phyloP scores from a whole-genome alignment of 192 early-diverging fungal species.

The Spinellus fusiger region DNA sequence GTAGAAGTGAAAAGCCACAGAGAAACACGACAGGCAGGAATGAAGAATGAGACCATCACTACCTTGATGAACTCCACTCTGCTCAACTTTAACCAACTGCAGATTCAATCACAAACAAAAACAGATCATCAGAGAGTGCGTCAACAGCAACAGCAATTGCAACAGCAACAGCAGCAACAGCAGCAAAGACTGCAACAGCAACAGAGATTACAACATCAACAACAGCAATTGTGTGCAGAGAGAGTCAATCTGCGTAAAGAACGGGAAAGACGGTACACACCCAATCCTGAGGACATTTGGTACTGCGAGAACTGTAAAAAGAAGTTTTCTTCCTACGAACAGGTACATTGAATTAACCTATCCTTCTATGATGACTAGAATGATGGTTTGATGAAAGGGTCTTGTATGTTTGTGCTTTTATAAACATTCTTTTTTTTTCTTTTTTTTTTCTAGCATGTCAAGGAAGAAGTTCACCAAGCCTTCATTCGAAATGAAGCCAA shows the following conservation, averaged over 20 bases:
- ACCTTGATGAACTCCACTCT: neutral
- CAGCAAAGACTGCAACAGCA: neutral
- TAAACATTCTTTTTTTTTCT: neutral
- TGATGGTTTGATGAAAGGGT: neutral
- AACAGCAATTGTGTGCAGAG: no score
- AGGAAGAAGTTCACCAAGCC: conserved; percentile 10
- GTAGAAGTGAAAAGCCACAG: neutral
- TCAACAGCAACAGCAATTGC: neutral
- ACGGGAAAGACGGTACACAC: neutral
- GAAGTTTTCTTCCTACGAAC: conserved; percentile 1
- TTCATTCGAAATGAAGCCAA: conserved; percentile 9
- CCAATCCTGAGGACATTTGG: neutral
- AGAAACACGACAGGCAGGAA: neutral
- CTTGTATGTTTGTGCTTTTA: neutral
- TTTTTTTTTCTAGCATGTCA: neutral
- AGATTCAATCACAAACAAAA: neutral
- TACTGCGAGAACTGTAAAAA: conserved; percentile 12
- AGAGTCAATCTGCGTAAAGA: no score
- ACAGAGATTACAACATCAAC: no score
- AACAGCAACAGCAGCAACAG: neutral
- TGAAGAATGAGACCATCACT: neutral
- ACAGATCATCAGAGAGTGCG: neutral
- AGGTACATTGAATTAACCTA: conserved; percentile 7
- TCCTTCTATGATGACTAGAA: neutral
- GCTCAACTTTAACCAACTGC: neutral